A percentile compares a stretch with the other conserved stretches of the same genome.
phyloP scores from a whole-genome alignment of 192 early-diverging fungal genomes.

The Backusella mclennaniae region DNA sequence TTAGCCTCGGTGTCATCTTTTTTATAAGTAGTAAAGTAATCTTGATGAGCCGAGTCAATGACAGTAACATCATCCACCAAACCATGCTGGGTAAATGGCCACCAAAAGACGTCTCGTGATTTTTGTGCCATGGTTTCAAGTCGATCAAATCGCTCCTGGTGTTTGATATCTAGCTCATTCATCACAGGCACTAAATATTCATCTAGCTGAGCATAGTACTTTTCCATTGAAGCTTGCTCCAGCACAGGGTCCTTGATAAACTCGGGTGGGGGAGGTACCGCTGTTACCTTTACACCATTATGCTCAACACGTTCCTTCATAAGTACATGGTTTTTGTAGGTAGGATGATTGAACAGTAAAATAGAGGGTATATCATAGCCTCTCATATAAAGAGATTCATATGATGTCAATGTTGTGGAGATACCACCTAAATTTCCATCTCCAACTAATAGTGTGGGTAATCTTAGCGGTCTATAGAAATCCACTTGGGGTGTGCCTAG shows the following conservation, averaged over 20 bases:
- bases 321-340: slow-evolving; percentile 59
- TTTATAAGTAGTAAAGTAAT: slow-evolving; percentile 57
- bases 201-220: slow-evolving; percentile 57
- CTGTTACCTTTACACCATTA: slow-evolving; percentile 28
- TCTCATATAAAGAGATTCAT: slow-evolving; percentile 64
- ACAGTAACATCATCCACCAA: slow-evolving; percentile 57
- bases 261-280: slow-evolving; percentile 49
- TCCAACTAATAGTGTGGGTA: slow-evolving; percentile 73
- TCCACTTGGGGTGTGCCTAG: slow-evolving; percentile 64
- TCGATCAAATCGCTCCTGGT: slow-evolving; percentile 53
- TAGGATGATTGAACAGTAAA: slow-evolving; percentile 61
- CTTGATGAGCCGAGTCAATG: slow-evolving; percentile 72
- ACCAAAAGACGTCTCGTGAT: slow-evolving; percentile 62
- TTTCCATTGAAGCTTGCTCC: slow-evolving; percentile 54
- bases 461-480: slow-evolving; percentile 65
- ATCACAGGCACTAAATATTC: slow-evolving; percentile 45
- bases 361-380: slow-evolving; percentile 70
- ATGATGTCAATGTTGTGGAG: slow-evolving; percentile 74
- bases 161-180: slow-evolving; percentile 41
- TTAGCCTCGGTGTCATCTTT: not conserved
- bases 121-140: slow-evolving; percentile 53
- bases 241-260: slow-evolving; percentile 33
- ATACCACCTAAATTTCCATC: slow-evolving; percentile 82
- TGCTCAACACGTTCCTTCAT: slow-evolving; percentile 34
- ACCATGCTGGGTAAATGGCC: slow-evolving; percentile 81